Conservation (phyloP, 192 early-diverging fungal species). For the Coemansia sp. region DNA sequence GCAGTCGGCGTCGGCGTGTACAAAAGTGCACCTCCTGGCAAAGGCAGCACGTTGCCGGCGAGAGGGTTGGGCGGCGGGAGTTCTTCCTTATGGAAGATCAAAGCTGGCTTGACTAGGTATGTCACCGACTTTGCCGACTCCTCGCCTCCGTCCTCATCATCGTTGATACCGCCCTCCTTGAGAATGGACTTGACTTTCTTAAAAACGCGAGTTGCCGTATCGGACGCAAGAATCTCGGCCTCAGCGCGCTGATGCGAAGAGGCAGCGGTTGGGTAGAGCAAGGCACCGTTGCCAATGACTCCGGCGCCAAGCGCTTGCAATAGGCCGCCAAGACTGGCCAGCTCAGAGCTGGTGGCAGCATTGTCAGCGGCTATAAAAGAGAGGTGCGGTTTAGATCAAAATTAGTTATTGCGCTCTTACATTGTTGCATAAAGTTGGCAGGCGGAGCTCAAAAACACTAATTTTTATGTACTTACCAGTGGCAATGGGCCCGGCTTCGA, state of each 20-base stretch:
- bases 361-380: slow-evolving; percentile 22
- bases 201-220: slow-evolving; percentile 44
- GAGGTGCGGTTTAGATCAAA: background rate
- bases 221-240: slow-evolving; percentile 50
- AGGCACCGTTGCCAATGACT: slow-evolving; percentile 50
- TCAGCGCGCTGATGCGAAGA: slow-evolving; percentile 53
- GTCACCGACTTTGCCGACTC: slow-evolving; percentile 41
- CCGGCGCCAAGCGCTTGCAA: slow-evolving; percentile 55
- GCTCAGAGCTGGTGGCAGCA: slow-evolving; percentile 32
- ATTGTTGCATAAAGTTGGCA: no score
- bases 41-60: slow-evolving; percentile 47
- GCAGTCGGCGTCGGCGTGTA: slow-evolving; percentile 51
- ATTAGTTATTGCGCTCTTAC: background rate
- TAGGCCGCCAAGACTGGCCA: slow-evolving; percentile 48
- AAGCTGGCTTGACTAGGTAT: slow-evolving; percentile 50
- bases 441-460: background rate
- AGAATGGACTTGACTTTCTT: slow-evolving; percentile 56
- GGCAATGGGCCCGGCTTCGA: slow-evolving; percentile 46
- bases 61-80: slow-evolving; percentile 52
- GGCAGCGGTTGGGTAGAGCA: slow-evolving; percentile 39
- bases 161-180: slow-evolving; percentile 52
- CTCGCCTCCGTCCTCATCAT: slow-evolving; percentile 43
- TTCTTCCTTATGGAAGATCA: slow-evolving; percentile 58
- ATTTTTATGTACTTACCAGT: slow-evolving; percentile 28
- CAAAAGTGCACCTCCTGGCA: slow-evolving; percentile 51